Percentiles rank a stretch among this genome's conserved stretches.
Evolutionary conservation across 2,329 filamentous ascomycete species (phyloP).

Genomic region (Colletotrichum sp.): DNA sequence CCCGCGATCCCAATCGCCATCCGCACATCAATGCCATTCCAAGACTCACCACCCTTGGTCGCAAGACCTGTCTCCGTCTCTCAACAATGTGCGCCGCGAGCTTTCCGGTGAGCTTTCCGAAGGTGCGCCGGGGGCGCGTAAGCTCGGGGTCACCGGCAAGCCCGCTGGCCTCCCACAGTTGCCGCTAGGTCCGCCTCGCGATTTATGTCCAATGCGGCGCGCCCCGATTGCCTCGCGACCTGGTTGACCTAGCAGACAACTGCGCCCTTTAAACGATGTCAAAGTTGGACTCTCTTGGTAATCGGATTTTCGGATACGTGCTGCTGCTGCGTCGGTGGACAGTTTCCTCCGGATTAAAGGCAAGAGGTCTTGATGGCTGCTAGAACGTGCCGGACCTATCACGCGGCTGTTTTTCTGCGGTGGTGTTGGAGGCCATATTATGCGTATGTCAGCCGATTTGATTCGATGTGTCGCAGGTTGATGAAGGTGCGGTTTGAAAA

Average conservation of each 20-base stretch:
- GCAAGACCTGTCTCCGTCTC: background rate
- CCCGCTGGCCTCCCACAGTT: background rate
- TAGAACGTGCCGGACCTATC: background rate
- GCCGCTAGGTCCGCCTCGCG: background rate
- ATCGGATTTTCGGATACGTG: background rate
- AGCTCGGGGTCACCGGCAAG: background rate
- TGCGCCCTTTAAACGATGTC: background rate
- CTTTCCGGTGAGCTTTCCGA: background rate
- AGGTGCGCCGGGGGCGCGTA: background rate
- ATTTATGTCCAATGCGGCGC: background rate
- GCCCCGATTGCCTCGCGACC: background rate
- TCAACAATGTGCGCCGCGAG: background rate
- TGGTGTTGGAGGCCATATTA: background rate
- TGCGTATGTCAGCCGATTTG: background rate
- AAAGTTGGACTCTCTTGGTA: background rate
- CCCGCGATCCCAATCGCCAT: background rate
- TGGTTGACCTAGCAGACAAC: background rate
- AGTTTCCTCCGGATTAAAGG: background rate
- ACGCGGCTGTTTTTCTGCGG: background rate
- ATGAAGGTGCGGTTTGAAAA: background rate
- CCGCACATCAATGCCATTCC: background rate
- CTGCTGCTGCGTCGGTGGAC: background rate
- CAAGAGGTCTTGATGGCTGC: background rate
- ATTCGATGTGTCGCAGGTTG: background rate
- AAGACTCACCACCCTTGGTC: background rate